Base-by-base conservation (phyloP, 306 rosid genomes). In the Quercus dentata region DNA sequence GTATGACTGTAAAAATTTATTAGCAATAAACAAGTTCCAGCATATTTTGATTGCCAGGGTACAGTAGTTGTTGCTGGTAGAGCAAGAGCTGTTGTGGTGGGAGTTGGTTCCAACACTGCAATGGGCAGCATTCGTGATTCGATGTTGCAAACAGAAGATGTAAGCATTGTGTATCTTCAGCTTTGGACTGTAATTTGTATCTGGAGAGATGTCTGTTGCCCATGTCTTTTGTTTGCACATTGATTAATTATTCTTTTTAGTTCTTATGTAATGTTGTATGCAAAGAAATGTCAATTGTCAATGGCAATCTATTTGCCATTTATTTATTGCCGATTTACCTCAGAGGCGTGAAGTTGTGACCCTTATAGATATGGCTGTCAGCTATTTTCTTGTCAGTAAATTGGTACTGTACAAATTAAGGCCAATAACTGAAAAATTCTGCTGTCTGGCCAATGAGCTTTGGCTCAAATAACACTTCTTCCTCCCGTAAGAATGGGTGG, bases 61-160 rank as follows among this genome's bases (percentile, higher is more conserved):
- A 95, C 99, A 6, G 94, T 95, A 74, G 91, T 95, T 52, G 99
- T 95, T 86, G 97, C 96, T 85, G 99, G 99, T 78, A 90, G 99
- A 90, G 97, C 94, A 74, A 88, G 99, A 86, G 99, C 99, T 77
- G 65, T 89, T 56, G 99, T 95, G 76, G 97, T 92, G 57, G 97
- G 97, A 74, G 97, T 95, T 79, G 98, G 99, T 82, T 81, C 92
- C 58, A 92, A 92, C 74, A 95, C 98, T 76, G 99, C 99, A 79
- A 95, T 95, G 99, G 98, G 99, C 11, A 87, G 86, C 83, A 95
- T 95, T 81, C 95, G 94, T 11, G 99, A 92, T 80, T 91, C 98
- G 46, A 91, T 95, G 94, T 73, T 91, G 86, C 95, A 62, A 84
- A 95, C 99, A 15, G 98, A 92, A 83, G 99, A 95, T 86, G 99